Evolutionary conservation across 495 filamentous ascomycete genomes (phyloP).

Genomic region (Hypoxylon crocopeplum): DNA sequence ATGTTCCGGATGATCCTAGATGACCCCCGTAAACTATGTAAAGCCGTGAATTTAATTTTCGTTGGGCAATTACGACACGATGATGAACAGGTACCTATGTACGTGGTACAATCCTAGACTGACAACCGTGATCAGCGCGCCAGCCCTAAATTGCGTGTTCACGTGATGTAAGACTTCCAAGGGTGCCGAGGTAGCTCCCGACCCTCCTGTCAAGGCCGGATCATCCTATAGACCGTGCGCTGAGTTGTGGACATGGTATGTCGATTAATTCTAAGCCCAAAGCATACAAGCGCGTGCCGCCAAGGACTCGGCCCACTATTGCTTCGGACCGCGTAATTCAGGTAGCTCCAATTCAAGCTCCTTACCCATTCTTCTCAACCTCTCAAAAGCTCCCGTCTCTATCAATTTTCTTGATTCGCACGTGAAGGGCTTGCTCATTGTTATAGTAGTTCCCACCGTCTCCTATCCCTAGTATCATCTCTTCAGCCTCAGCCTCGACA

Average conservation of each 20-base stretch:
- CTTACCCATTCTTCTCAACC: constrained; percentile 39
- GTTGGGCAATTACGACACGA: background rate
- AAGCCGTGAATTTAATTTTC: too few species aligned
- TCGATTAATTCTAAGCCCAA: too few species aligned
- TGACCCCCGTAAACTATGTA: too few species aligned
- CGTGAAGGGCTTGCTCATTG: constrained; percentile 28
- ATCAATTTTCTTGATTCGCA: constrained; percentile 41
- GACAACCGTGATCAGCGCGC: background rate
- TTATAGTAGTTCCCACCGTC: constrained; percentile 30
- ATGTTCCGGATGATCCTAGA: constrained; percentile 13
- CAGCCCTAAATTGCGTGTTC: constrained; percentile 2
- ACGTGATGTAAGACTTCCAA: too few species aligned
- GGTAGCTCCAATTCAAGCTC: constrained; percentile 35
- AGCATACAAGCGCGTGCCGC: background rate
- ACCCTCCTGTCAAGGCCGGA: too few species aligned
- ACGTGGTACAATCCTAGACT: too few species aligned
- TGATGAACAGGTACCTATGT: too few species aligned
- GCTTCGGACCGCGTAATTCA: constrained; percentile 38
- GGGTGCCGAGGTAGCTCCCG: too few species aligned
- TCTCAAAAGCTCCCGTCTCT: constrained; percentile 40
- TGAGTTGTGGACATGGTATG: too few species aligned
- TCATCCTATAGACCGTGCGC: too few species aligned
- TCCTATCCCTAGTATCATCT: constrained; percentile 11
- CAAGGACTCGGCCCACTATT: constrained; percentile 33
- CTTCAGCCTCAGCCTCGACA: constrained; percentile 29